Conservation (phyloP, 2,329 filamentous ascomycete species). For the Botryotinia narcissicola region DNA sequence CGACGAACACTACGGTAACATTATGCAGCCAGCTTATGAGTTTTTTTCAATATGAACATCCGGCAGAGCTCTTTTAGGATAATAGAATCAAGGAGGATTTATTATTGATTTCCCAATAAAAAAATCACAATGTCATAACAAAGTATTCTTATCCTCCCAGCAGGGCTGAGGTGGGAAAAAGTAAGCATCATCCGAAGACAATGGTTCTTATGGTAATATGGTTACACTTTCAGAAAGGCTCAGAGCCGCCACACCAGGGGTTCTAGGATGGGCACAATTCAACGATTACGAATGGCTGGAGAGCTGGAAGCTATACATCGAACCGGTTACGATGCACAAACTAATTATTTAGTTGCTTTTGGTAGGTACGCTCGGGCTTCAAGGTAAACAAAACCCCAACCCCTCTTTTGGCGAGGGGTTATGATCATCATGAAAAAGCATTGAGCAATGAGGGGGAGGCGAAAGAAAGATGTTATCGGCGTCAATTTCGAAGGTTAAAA, state of each 20-base stretch:
- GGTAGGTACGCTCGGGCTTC: background rate
- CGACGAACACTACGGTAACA: conserved; percentile 3
- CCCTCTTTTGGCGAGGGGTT: conserved; percentile 7
- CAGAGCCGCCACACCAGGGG: background rate
- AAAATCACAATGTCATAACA: background rate
- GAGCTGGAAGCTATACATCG: background rate
- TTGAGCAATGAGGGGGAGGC: conserved; percentile 14
- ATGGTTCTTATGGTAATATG: background rate
- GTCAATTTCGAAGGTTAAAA: background rate
- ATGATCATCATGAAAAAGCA: background rate
- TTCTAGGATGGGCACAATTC: background rate
- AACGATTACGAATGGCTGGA: background rate
- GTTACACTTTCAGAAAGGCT: background rate
- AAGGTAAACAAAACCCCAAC: background rate
- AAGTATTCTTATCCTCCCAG: background rate
- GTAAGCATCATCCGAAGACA: background rate
- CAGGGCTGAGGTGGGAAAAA: background rate
- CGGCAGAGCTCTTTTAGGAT: background rate
- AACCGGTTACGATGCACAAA: background rate
- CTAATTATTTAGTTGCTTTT: background rate
- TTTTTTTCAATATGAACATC: background rate
- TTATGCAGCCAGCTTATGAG: conserved; percentile 3
- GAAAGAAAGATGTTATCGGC: background rate
- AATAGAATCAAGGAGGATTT: background rate
- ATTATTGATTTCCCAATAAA: background rate